Evolutionary conservation across 2,329 filamentous ascomycete species (phyloP), one percentile per base, ranked within the genome.

Genomic region (Ophiostoma australiae): DNA sequence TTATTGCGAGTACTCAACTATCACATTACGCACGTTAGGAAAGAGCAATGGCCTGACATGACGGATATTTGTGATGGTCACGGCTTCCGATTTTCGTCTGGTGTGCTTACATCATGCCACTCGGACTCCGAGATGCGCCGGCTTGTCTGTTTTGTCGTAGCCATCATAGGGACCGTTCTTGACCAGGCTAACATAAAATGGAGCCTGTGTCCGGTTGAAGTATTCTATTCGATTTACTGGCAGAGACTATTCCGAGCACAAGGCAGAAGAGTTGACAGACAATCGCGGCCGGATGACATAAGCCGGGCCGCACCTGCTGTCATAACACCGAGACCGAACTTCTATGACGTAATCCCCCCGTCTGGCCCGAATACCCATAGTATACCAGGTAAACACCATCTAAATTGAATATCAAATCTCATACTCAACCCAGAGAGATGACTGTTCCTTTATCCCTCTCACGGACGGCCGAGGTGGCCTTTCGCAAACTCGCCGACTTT

Each of bases 301-400:
- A 58, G 52, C 23, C 52, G n/a, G 52, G 52, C 52, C 52, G 52
- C 52, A 31, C 52, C 13, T 58, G 52, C 52, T n/a, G 52, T 58
- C 23, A 58, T 58, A 58, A 17, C n/a, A 27, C 52, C 52, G 52
- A 31, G 13, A 8, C 44, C 44, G 44, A 13, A 17, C 23, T 58
- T 27, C 52, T 15, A 58, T 58, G 52, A 48, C 52, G n/a, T 27
- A 27, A 58, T 58, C 52, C n/a, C 52, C 52, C 23, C n/a, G 10
- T 13, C n/a, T 27, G 23, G 8, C 8, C 52, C n/a, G 23, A 58
- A n/a, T 3, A 31, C 52, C 27, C 10, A 58, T 10, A 48, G 39
- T 10, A 11, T 8, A 31, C n/a, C 44, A 15, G 17, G 11, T 17
- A 1, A 8, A 6, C n/a, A 48, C 6, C 44, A 7, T 48, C 44